A percentile compares a stretch with the other conserved stretches of the same genome.
phyloP scores from a whole-genome alignment of 768 basidiomycete species.

The Strobilomyces confusus region DNA sequence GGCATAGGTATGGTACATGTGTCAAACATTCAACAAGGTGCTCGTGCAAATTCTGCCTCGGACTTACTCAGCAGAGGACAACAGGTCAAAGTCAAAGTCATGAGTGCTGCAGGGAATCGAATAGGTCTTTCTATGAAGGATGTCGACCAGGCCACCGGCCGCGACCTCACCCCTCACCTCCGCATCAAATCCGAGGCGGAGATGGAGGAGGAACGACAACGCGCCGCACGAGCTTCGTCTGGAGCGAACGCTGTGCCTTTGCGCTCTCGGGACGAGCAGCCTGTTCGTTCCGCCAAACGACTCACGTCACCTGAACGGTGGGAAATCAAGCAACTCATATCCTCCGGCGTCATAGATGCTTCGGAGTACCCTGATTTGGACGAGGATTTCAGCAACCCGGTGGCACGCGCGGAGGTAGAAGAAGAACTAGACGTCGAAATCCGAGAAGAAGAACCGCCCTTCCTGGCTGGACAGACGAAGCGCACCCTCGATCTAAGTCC shows the following conservation, averaged over 20 bases:
- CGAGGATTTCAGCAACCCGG: slow-evolving; percentile 75
- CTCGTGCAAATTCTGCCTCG: slow-evolving; percentile 79
- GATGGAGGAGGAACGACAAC: slow-evolving; percentile 73
- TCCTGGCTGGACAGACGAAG: slow-evolving; percentile 95
- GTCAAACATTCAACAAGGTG: slow-evolving; percentile 82
- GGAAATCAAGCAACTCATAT: slow-evolving; percentile 99
- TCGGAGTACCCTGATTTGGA: slow-evolving; percentile 94
- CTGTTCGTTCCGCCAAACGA: slow-evolving; percentile 76
- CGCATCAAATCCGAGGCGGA: slow-evolving; percentile 94
- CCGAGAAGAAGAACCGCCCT: slow-evolving; percentile 93
- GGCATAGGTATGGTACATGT: slow-evolving; percentile 92
- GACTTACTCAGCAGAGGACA: slow-evolving; percentile 87
- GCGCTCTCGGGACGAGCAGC: slow-evolving; percentile 46
- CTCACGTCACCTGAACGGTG: slow-evolving; percentile 96
- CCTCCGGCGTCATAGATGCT: slow-evolving; percentile 87
- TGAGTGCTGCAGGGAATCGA: slow-evolving; percentile 82
- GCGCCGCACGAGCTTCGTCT: slow-evolving; percentile 59
- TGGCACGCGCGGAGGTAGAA: slow-evolving; percentile 82
- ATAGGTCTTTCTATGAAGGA: slow-evolving; percentile 96
- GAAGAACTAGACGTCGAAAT: slow-evolving; percentile 98
- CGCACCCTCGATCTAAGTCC: slow-evolving; percentile 93
- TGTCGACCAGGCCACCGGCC: slow-evolving; percentile 87
- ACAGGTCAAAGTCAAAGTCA: slow-evolving; percentile 91
- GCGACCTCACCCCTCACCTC: slow-evolving; percentile 91
- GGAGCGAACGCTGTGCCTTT: slow-evolving; percentile 89